Base-by-base conservation (phyloP, 768 basidiomycete genomes). In the Austroboletus festivus region DNA sequence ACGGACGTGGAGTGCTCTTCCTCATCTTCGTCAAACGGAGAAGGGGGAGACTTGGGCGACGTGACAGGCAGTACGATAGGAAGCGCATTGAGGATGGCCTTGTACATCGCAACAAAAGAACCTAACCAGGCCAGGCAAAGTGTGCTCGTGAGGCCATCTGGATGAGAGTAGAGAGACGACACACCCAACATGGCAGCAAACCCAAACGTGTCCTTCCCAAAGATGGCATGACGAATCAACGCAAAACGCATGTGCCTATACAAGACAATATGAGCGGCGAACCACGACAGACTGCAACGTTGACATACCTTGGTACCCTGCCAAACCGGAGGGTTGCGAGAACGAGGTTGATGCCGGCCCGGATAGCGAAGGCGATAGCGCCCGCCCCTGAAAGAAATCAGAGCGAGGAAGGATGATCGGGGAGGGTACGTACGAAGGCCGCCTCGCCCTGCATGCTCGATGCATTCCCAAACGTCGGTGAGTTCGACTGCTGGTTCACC, bases 131-230 rank as follows among this genome's bases (percentile, higher is more conserved):
- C n/a, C n/a, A n/a, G n/a, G n/a, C n/a, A n/a, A n/a, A n/a, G n/a
- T n/a, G 8, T 16, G 16, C 10, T 43, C 24, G 26, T 18, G 22
- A 42, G 13, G 10, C n/a, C 24, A 26, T 18, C 1, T 10, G 31
- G n/a, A 24, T 20, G 5, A 4, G 19, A 20, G 30, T 18, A 21
- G 8, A 26, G 21, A 53, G 41, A 53, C 7, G 47, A 51, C 47
- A 1, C 22, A 84, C 90, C 92, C 31, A 97, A 73, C 91, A 94
- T 94, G 0, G 85, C 82, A 4, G 85, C 89, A 54, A 95, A 94
- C 18, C 93, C 74, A 60, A 86, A 78, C 0, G 89, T 84, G 60
- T 96, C 93, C 35, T 72, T 53, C 0, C 93, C 93, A 55, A 96
- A 89, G 38, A 95, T 72, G 0, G 92, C 93, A 70, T 81, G 87